A percentile compares a stretch with the other conserved stretches of the same genome.
Evolutionary conservation across 805 yeast species (phyloP).

Genomic region (Osmozyma mogii): DNA sequence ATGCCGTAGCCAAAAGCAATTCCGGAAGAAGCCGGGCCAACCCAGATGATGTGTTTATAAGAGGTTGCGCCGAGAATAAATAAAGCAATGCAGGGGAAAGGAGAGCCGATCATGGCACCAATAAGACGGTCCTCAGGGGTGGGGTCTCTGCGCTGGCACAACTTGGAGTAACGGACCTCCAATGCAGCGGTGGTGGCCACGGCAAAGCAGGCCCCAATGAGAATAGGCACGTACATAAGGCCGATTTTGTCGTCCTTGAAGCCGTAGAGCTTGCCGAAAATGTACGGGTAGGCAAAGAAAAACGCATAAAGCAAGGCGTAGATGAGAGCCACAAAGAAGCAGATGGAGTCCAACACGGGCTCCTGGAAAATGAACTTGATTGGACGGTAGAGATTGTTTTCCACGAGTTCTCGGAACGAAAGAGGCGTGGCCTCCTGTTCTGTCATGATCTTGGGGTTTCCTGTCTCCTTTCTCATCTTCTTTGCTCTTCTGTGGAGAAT

Average conservation of each 20-base stretch:
- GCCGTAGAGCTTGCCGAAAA: conserved; percentile 69
- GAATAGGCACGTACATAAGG: conserved; percentile 81
- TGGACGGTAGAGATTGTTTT: conserved; percentile 73
- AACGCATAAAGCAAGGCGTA: conserved; percentile 88
- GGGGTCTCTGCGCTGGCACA: conserved; percentile 49
- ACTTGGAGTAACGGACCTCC: conserved; percentile 51
- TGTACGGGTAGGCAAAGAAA: conserved; percentile 92
- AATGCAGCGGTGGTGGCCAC: conserved; percentile 65
- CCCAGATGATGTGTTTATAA: conserved; percentile 57
- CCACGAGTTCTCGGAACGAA: conserved; percentile 57
- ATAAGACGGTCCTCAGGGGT: conserved; percentile 73
- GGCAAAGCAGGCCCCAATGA: conserved; percentile 78
- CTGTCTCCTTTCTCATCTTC: conserved; percentile 67
- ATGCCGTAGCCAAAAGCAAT: conserved; percentile 54
- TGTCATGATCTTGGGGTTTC: conserved; percentile 79
- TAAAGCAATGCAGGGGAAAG: conserved; percentile 72
- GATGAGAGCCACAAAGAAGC: conserved; percentile 80
- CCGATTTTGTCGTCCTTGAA: conserved; percentile 75
- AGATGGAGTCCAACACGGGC: conserved; percentile 78
- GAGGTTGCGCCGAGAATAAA: conserved; percentile 80
- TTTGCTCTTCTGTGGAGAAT: conserved; percentile 61
- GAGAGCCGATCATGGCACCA: conserved; percentile 79
- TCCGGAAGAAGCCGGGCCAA: conserved; percentile 55
- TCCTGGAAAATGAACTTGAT: conserved; percentile 69
- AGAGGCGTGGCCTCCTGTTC: conserved; percentile 84